Conservation (phyloP, 192 early-diverging fungal genomes). For the Dispira simplex region DNA sequence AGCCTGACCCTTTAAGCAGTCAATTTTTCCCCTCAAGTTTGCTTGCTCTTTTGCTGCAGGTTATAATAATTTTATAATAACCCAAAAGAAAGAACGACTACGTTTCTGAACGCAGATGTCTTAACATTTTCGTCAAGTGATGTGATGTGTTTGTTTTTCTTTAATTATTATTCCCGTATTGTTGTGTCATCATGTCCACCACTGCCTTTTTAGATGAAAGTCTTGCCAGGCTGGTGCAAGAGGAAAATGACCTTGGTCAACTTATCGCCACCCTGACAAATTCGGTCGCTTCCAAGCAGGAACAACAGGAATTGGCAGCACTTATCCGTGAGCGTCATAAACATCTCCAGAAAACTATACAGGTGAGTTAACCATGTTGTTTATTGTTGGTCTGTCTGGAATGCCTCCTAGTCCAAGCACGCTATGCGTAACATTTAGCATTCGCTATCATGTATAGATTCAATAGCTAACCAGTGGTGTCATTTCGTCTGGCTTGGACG, state of each 20-base stretch:
- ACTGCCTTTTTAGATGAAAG: neutral
- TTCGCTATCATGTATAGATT: no score
- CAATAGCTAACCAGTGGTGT: neutral
- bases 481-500: neutral
- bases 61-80: no score
- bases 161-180: no score
- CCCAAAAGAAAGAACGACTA: no score
- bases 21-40: no score
- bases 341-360: neutral
- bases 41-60: no score
- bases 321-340: slow-evolving; percentile 1
- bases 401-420: neutral
- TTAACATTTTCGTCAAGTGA: no score
- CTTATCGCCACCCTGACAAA: neutral
- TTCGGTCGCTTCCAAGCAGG: neutral
- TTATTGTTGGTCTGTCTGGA: neutral
- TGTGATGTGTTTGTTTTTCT: no score
- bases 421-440: neutral
- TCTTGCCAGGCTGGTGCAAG: neutral
- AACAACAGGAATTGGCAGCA: neutral
- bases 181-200: neutral
- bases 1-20: no score
- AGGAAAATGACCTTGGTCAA: slow-evolving; percentile 1
- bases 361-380: neutral
- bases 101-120: no score